A percentile compares a stretch with the other conserved stretches of the same genome.
These are phyloP conservation scores for Bipolaris cookei DNA, from an alignment of 2,329 filamentous ascomycete genomes.

Conservation along the genomic window DNA sequence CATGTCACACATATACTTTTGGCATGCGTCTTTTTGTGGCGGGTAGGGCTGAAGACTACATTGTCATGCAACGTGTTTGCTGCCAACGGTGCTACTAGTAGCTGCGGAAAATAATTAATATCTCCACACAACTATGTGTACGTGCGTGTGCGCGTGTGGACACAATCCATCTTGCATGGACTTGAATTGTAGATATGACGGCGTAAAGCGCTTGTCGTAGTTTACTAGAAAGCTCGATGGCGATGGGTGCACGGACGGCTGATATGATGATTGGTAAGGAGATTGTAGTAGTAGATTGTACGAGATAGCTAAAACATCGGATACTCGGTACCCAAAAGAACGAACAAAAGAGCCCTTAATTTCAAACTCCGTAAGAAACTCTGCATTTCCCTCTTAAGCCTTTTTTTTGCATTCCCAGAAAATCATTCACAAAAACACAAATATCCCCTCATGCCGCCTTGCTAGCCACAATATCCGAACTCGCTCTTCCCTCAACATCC, in stretches of 20 bases:
- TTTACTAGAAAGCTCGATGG: too few species aligned
- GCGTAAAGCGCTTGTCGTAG: background rate
- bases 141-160: background rate
- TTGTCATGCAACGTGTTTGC: background rate
- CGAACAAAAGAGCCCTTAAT: too few species aligned
- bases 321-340: too few species aligned
- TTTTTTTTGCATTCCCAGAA: background rate
- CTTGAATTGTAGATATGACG: background rate
- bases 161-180: background rate
- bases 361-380: background rate
- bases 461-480: slow-evolving; percentile 22
- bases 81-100: background rate
- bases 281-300: too few species aligned
- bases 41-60: background rate
- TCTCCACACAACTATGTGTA: background rate
- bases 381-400: background rate
- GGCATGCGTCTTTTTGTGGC: background rate
- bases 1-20: background rate
- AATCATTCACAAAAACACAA: background rate
- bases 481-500: slow-evolving; percentile 15
- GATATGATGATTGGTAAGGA: too few species aligned
- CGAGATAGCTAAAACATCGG: too few species aligned
- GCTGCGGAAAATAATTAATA: background rate
- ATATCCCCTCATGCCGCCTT: slow-evolving; percentile 14
- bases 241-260: too few species aligned